Base-by-base conservation (phyloP, 352 stramenopile species). In the Peronospora belbahrii region DNA sequence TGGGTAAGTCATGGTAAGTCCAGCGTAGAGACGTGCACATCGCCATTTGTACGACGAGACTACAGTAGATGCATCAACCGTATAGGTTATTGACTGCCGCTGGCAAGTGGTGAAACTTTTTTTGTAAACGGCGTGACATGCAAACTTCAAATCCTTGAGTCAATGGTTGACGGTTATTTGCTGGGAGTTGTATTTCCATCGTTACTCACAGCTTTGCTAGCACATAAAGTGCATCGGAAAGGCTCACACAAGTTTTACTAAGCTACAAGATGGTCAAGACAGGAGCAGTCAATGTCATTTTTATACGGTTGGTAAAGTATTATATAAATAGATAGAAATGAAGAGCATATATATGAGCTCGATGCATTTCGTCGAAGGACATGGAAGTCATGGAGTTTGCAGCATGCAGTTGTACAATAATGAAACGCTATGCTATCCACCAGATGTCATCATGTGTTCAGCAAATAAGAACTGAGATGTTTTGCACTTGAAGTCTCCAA, bases 101-200 rank as follows among this genome's bases (percentile, higher is more conserved):
- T 27, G 20, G 23, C 13, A 42, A 49, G 34, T 50, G 42, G 42
- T 30, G 50, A 56, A 56, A 59, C 42, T 42, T 42, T 42, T 42
- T 33, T 13, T 14, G 15, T 19, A 34, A 42, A 24, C 11, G 42
- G 31, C 33, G 27, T 54, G 31, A 59, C 36, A 36, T 42, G 19
- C 25, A 36, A 17, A 28, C 18, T 13, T 27, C 2, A 22, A 36
- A 37, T 37, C n/a, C 27, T 60, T 51, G 52, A 60, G 47, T 18
- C 4, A n/a, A 38, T 10, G 11, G 25, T 35, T 41, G 35, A 37
- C 18, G 15, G 44, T 28, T 24, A 38, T 23, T 19, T 14, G 36
- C n/a, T 28, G 28, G 17, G 10, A 42, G 32, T 42, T 42, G 43
- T 24, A 43, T 36, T 28, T 11, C 19, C 0, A 11, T 15, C 24